Conservation (phyloP, 257 asterid genomes). For the Solanum chilense region DNA sequence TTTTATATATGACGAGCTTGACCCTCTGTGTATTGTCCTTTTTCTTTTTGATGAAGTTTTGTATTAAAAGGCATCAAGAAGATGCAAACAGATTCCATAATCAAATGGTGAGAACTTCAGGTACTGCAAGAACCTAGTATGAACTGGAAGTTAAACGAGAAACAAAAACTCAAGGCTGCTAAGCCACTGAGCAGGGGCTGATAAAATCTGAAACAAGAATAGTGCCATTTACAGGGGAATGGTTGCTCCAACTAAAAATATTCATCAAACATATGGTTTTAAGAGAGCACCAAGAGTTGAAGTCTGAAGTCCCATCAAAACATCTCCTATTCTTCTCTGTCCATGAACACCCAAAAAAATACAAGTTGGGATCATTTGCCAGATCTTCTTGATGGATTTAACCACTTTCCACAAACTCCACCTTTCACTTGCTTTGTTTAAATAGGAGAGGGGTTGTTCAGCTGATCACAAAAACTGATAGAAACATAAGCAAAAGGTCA, state of each 20-base stretch:
- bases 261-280: background rate
- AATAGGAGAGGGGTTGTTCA: background rate
- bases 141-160: background rate
- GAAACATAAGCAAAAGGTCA: background rate
- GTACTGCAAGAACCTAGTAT: background rate
- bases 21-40: background rate
- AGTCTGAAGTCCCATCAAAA: background rate
- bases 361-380: background rate
- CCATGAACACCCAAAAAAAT: background rate
- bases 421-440: background rate
- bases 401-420: background rate
- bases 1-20: background rate
- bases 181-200: background rate
- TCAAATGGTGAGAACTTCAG: background rate
- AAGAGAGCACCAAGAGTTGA: background rate
- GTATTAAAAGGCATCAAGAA: background rate
- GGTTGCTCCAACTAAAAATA: background rate
- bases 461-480: background rate
- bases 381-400: background rate
- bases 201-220: background rate
- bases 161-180: background rate
- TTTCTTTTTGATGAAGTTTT: background rate
- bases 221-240: background rate
- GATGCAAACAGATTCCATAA: background rate
- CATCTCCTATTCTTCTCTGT: background rate